These are phyloP conservation scores for Hibiscus syriacus DNA, from an alignment of 345 rosid genomes.

Conservation along the genomic window DNA sequence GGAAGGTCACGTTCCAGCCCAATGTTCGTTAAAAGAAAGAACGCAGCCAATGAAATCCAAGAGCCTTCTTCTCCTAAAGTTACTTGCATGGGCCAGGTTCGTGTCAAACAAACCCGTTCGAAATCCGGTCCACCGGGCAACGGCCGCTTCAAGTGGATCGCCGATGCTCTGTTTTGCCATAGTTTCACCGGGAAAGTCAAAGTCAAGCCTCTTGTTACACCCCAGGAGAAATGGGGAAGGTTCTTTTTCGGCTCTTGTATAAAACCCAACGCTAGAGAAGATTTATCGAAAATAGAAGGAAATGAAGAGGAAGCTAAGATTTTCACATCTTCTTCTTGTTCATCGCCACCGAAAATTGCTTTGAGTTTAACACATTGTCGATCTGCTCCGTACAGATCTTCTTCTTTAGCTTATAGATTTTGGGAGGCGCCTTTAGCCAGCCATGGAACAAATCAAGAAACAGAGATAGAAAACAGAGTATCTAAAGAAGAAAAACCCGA, in stretches of 20 bases:
- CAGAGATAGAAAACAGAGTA: constrained; percentile 12
- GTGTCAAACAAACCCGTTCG: constrained; percentile 35
- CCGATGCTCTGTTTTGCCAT: constrained; percentile 23
- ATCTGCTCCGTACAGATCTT: constrained; percentile 81
- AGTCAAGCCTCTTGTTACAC: constrained; percentile 21
- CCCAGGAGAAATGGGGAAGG: constrained; percentile 33
- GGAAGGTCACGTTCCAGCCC: constrained; percentile 80
- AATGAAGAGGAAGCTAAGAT: constrained; percentile 22
- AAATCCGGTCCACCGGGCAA: constrained; percentile 7
- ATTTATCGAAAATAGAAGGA: constrained; percentile 25
- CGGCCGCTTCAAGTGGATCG: constrained; percentile 47
- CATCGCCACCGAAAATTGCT: constrained; percentile 70
- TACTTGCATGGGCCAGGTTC: constrained; percentile 97
- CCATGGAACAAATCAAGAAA: constrained; percentile 27
- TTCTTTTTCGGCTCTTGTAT: constrained; percentile 18
- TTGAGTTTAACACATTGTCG: constrained; percentile 64
- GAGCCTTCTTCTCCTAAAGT: constrained; percentile 94
- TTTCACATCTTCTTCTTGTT: constrained; percentile 30
- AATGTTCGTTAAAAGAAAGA: constrained; percentile 58
- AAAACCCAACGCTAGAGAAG: constrained; percentile 21
- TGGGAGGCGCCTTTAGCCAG: constrained; percentile 57
- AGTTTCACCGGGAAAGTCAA: constrained; percentile 20
- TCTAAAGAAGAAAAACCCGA: constrained; percentile 15
- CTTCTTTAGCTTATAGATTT: constrained; percentile 66
- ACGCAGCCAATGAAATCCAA: constrained; percentile 48